These are phyloP conservation scores for Cryphonectria nitschkei DNA, from an alignment of 2,329 filamentous ascomycete genomes.

Conservation along the genomic window DNA sequence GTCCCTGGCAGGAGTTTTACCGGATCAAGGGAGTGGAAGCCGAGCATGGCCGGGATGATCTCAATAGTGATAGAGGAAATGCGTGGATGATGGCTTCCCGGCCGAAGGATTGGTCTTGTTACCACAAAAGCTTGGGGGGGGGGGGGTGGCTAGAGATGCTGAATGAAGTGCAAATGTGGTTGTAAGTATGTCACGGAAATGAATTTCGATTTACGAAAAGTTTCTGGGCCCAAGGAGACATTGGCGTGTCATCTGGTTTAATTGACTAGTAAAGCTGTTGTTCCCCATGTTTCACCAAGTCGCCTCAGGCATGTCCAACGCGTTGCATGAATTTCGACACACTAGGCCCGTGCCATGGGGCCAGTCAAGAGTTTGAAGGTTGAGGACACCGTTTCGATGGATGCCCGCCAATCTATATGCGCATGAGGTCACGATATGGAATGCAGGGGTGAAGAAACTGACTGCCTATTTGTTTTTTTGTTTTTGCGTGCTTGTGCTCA, in stretches of 20 bases:
- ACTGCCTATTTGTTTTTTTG: background rate
- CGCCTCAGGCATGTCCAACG: slow-evolving; percentile 16
- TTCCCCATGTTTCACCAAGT: background rate
- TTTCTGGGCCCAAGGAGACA: background rate
- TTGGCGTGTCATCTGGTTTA: background rate
- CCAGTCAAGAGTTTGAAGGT: slow-evolving; percentile 13
- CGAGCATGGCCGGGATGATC: slow-evolving; percentile 15
- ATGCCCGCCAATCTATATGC: background rate
- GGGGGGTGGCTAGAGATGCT: too few species aligned
- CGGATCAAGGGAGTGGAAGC: slow-evolving; percentile 25
- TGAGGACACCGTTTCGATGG: background rate
- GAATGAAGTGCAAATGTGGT: background rate
- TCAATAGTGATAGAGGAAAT: background rate
- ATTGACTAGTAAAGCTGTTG: background rate
- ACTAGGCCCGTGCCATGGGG: background rate
- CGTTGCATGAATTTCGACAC: slow-evolving; percentile 20
- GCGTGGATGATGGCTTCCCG: background rate
- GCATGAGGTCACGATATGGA: background rate
- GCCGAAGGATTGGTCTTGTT: too few species aligned
- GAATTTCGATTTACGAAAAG: background rate
- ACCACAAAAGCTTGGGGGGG: too few species aligned
- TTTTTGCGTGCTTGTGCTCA: background rate
- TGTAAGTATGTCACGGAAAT: background rate
- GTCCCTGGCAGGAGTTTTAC: slow-evolving; percentile 10
- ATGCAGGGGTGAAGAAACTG: background rate